phyloP scores from a whole-genome alignment of 1,284 basidiomycete species.

The Tremellales sp. region DNA sequence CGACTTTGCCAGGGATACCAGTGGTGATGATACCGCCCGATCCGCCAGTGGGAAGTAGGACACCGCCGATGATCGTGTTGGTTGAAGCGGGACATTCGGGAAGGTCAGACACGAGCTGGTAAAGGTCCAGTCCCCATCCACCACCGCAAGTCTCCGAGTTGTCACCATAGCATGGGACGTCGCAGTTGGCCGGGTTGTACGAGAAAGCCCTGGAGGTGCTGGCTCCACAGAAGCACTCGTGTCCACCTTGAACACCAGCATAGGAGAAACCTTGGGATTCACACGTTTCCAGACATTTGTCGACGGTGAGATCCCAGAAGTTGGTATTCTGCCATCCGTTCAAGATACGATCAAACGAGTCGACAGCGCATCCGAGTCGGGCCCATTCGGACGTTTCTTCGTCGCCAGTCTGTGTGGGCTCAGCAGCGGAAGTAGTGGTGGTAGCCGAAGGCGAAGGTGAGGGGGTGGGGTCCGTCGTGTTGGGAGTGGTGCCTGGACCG shows the following conservation, averaged over 20 bases:
- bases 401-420: conserved; percentile 11
- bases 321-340: conserved; percentile 7
- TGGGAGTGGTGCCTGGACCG: conserved; percentile 12
- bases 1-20: conserved; percentile 1
- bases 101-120: conserved; percentile 16
- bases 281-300: conserved; percentile 39
- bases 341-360: conserved; percentile 23
- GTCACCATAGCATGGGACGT: conserved; percentile 37
- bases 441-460: conserved; percentile 8
- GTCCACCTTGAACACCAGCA: conserved; percentile 43
- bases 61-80: neutral
- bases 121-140: conserved; percentile 34
- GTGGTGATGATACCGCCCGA: conserved; percentile 4
- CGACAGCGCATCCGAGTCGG: conserved; percentile 38
- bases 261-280: conserved; percentile 37
- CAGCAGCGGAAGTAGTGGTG: conserved; percentile 4
- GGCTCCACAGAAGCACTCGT: conserved; percentile 43
- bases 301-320: conserved; percentile 29
- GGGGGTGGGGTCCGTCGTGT: conserved; percentile 10
- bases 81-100: conserved; percentile 1
- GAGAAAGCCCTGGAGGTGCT: conserved; percentile 13
- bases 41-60: neutral
- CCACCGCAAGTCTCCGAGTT: conserved; percentile 40
- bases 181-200: conserved; percentile 27
- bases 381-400: conserved; percentile 35